Percentiles rank a stretch among this genome's conserved stretches.
These are phyloP conservation scores for Sporobolomyces roseus DNA, from an alignment of 768 basidiomycete genomes.

Conservation along the genomic window DNA sequence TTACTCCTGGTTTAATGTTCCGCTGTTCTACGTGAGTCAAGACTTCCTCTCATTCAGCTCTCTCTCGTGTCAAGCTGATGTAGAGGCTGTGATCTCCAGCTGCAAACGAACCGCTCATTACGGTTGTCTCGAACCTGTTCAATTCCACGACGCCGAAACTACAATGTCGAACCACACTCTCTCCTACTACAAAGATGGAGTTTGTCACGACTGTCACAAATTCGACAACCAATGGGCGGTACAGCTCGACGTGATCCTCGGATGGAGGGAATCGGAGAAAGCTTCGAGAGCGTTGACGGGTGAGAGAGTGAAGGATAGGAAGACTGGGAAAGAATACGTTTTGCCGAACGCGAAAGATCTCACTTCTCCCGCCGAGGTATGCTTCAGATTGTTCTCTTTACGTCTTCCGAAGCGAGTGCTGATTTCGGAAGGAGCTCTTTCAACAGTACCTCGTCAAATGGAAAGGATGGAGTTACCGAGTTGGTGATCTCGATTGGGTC, in stretches of 20 bases:
- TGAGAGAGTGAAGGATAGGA: conserved; percentile 19
- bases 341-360: conserved; percentile 38
- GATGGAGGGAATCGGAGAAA: conserved; percentile 38
- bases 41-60: background rate
- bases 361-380: conserved; percentile 21
- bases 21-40: conserved; percentile 37
- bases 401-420: background rate
- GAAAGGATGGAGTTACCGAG: conserved; percentile 38
- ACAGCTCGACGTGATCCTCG: conserved; percentile 42
- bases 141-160: conserved; percentile 8
- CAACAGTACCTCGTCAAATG: conserved; percentile 46
- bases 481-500: conserved; percentile 40
- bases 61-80: too few relatives aligned
- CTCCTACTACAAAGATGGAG: background rate
- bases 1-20: conserved; percentile 36
- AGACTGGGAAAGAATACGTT: conserved; percentile 16
- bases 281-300: conserved; percentile 5
- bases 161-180: background rate
- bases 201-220: conserved; percentile 8
- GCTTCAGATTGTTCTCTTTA: background rate
- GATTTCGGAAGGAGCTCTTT: background rate
- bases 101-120: conserved; percentile 43
- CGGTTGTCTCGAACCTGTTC: conserved; percentile 34
- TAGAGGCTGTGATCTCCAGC: too few relatives aligned
- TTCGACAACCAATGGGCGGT: conserved; percentile 8